Percentiles rank a stretch among this genome's conserved stretches.
Conservation (phyloP, 2,329 filamentous ascomycete genomes). For the Colletotrichum camelliae region DNA sequence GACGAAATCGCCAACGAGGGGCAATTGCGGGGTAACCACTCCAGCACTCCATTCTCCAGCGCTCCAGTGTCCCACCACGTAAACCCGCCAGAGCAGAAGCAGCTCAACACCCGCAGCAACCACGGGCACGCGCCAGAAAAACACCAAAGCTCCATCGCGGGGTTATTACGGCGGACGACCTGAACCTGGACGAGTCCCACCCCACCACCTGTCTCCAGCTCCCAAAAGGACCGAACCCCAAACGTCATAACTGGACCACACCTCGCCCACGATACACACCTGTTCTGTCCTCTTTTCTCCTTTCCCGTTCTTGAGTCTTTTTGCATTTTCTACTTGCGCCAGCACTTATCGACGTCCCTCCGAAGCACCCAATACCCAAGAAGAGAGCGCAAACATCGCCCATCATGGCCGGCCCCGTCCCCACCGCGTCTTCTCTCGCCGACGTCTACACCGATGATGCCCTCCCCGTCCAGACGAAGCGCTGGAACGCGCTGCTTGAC, state of each 20-base stretch:
- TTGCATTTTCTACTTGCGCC: background rate
- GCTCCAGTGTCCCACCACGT: background rate
- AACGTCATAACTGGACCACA: constrained; percentile 10
- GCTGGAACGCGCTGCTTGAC: constrained; percentile 78
- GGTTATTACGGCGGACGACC: background rate
- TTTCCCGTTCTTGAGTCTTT: background rate
- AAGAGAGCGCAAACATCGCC: background rate
- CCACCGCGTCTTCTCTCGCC: constrained; percentile 74
- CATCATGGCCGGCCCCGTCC: constrained; percentile 67
- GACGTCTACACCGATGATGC: constrained; percentile 85
- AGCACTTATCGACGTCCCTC: background rate
- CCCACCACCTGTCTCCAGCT: background rate
- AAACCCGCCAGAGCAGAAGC: background rate
- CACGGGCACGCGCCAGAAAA: constrained; percentile 10
- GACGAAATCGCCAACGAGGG: constrained; percentile 10
- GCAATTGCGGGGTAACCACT: constrained; percentile 21
- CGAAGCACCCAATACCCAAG: background rate
- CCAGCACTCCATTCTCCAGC: background rate
- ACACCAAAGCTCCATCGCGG: constrained; percentile 22
- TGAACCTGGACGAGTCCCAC: background rate
- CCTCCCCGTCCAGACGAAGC: constrained; percentile 67
- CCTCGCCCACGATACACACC: background rate
- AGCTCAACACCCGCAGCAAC: background rate
- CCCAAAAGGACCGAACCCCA: constrained; percentile 1
- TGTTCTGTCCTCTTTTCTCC: background rate